Conservation (phyloP, 148 eudicot genomes). For the Nepenthes gracilis region DNA sequence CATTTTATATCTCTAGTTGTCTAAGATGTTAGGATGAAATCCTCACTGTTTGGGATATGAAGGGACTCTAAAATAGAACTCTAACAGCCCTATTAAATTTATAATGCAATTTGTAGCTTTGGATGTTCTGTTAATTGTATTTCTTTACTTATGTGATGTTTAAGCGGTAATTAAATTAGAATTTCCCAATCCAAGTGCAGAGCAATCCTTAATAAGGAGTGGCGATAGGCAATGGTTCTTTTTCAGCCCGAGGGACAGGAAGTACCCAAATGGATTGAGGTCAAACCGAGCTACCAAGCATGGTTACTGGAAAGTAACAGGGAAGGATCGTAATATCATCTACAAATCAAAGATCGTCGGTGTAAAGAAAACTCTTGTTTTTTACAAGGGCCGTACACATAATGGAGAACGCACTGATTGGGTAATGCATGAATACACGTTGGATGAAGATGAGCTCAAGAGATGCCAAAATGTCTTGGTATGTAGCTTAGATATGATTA, state of each 20-base stretch:
- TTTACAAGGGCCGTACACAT: constrained; percentile 28
- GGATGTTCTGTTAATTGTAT: too few species aligned
- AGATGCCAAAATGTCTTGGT: constrained; percentile 21
- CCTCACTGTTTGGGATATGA: too few species aligned
- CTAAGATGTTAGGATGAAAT: too few species aligned
- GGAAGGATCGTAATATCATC: constrained; percentile 25
- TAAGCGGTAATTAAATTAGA: neutral
- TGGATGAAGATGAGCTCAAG: constrained; percentile 21
- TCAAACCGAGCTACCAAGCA: constrained; percentile 61
- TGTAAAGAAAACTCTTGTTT: constrained; percentile 30
- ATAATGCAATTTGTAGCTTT: too few species aligned
- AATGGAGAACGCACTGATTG: constrained; percentile 29
- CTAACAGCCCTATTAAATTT: too few species aligned
- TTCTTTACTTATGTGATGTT: too few species aligned
- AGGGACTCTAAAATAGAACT: too few species aligned
- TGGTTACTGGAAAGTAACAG: constrained; percentile 39
- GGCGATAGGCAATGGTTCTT: constrained; percentile 90
- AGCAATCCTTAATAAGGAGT: constrained; percentile 33
- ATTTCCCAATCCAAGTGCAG: constrained; percentile 6
- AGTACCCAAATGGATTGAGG: constrained; percentile 75
- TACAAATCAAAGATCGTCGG: constrained; percentile 23
- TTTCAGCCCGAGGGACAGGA: constrained; percentile 78
- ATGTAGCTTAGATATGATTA: neutral
- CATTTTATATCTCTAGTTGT: too few species aligned
- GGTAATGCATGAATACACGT: constrained; percentile 37